Percentiles rank a stretch among this genome's conserved stretches.
Conservation (phyloP, 208 protist genomes). For the Trypanosoma platydactyli region DNA sequence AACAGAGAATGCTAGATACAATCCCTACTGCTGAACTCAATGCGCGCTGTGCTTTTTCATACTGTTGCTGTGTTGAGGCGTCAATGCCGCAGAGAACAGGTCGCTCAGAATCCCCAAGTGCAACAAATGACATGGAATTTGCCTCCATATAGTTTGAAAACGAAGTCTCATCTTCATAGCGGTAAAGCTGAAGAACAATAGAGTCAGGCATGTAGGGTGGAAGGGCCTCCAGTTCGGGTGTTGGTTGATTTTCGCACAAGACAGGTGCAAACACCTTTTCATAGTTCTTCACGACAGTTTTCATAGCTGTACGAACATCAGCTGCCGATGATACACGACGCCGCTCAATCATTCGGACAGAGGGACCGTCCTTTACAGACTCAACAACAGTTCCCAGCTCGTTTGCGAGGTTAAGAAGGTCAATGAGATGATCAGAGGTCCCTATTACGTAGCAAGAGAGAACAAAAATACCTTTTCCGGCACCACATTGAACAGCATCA, state of each 20-base stretch:
- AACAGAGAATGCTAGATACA: constrained; percentile 91
- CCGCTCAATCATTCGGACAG: constrained; percentile 81
- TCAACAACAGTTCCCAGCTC: constrained; percentile 83
- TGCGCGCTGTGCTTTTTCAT: constrained; percentile 81
- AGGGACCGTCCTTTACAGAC: constrained; percentile 87
- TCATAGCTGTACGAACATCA: constrained; percentile 60
- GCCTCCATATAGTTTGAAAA: constrained; percentile 72
- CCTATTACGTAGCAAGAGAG: constrained; percentile 81
- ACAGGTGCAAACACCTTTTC: constrained; percentile 73
- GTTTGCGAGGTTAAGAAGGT: constrained; percentile 81
- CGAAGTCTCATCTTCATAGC: constrained; percentile 70
- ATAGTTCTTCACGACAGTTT: constrained; percentile 78
- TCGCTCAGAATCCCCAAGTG: constrained; percentile 82
- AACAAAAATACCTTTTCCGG: constrained; percentile 55
- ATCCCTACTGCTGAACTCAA: constrained; percentile 78
- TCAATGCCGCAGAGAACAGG: constrained; percentile 89
- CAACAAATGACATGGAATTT: constrained; percentile 86
- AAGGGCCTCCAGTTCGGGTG: constrained; percentile 77
- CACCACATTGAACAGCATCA: constrained; percentile 44
- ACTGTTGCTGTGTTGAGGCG: constrained; percentile 50
- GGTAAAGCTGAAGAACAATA: constrained; percentile 82
- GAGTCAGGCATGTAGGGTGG: constrained; percentile 83
- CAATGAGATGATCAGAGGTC: constrained; percentile 63
- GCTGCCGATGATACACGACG: constrained; percentile 42
- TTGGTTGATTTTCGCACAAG: constrained; percentile 74